Percentiles rank a stretch among this genome's conserved stretches.
Conservation (phyloP, 148 eudicot species). For the Oxyria digyna region DNA sequence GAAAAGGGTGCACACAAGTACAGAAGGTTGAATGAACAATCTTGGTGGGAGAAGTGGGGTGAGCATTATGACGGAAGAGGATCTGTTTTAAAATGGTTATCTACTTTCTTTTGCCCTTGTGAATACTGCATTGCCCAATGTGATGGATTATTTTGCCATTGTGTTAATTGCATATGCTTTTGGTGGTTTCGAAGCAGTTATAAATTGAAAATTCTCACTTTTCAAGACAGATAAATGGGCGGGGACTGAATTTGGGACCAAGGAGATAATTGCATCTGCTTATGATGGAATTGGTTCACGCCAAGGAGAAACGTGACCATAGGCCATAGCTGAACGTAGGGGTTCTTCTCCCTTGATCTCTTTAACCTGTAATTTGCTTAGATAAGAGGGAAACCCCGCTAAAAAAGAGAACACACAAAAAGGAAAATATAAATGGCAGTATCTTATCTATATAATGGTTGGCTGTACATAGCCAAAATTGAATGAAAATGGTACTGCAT, state of each 20-base stretch:
- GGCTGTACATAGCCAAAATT: no score
- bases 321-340: constrained; percentile 76
- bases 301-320: constrained; percentile 99
- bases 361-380: not conserved
- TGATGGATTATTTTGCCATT: not conserved
- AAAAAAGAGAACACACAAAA: not conserved
- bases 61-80: constrained; percentile 97
- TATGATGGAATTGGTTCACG: constrained; percentile 93
- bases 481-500: no score
- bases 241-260: constrained; percentile 91
- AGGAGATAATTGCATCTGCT: constrained; percentile 94
- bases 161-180: not conserved
- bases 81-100: constrained; percentile 87
- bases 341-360: not conserved
- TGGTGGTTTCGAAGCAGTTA: not conserved
- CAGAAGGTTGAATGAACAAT: constrained; percentile 90
- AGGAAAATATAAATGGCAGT: not conserved
- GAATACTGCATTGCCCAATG: not conserved
- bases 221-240: constrained; percentile 99
- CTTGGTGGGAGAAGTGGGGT: constrained; percentile 99
- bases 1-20: constrained; percentile 99
- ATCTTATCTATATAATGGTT: no score
- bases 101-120: not conserved
- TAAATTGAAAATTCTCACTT: not conserved
- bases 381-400: not conserved